Base-by-base conservation (phyloP, 2,329 filamentous ascomycete species). In the Claviceps paspali region DNA sequence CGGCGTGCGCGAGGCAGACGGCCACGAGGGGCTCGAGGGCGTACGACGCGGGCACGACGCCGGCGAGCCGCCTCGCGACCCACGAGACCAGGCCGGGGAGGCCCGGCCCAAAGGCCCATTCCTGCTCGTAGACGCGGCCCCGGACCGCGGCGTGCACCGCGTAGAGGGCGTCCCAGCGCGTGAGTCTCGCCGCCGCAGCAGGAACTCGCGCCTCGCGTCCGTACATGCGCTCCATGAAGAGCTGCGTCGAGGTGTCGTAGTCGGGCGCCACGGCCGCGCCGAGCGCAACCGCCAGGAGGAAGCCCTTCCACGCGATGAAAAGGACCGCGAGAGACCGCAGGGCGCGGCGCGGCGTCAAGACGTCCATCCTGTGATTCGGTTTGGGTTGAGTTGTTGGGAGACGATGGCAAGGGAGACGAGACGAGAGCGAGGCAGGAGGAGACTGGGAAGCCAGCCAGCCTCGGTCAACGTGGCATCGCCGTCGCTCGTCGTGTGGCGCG, bases 131-230 rank as follows among this genome's bases (percentile, higher is more conserved):
- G 9, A 77, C 38, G 47, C 84, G 77, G 24, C 79, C 81, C 9
- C 70, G 64, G 29, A 65, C 65, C 4, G 81, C 72, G 31, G 65
- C 55, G 45, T 75, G 68, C 41, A 78, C 62, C 50, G 79, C 88
- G 55, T 88, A 91, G 46, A 92, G 65, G 23, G 78, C 80, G 54
- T 92, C 84, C 84, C 84, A 92, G 54, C 82, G 69, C 6, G 76
- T 76, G 40, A 91, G 61, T 30, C 73, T 73, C 24, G 67, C 57
- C 15, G 65, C 55, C 2, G 80, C 47, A 9, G 62, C 46, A 22
- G 68, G 48, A 22, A 73, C 57, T 33, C 59, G 51, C 10, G 62
- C 39, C 35, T 53, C 48, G 38, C 49, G 39, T 40, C 49, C 50
- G 47, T 59, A 42, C 45, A 58, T 33, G 38, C 46, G 45, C 38